Evolutionary conservation across 345 rosid species (phyloP).

Genomic region (Alliaria petiolata): DNA sequence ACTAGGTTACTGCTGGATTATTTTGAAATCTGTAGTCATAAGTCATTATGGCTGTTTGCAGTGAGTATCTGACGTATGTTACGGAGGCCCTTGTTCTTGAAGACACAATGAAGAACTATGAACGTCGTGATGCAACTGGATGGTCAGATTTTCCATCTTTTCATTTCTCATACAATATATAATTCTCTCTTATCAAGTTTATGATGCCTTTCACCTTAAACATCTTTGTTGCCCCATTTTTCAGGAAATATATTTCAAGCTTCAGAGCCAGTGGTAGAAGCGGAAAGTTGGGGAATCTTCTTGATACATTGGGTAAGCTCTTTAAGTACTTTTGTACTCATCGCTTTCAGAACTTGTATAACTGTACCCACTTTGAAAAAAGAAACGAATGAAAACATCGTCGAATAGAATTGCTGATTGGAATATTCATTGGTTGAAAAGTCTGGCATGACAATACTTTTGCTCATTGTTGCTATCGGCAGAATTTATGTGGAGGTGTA

Average conservation of each 20-base stretch:
- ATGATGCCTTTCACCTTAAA: constrained; percentile 6
- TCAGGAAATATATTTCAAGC: constrained; percentile 93
- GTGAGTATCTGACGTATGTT: constrained; percentile 84
- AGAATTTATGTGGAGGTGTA: constrained; percentile 94
- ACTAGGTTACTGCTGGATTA: neutral
- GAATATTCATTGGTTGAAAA: too few relatives aligned
- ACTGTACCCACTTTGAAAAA: neutral
- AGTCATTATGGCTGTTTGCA: constrained; percentile 32
- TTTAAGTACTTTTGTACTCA: neutral
- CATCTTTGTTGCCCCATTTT: constrained; percentile 9
- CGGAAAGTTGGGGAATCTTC: constrained; percentile 59
- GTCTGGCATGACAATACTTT: too few relatives aligned
- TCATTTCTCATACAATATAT: neutral
- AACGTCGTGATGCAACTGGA: constrained; percentile 78
- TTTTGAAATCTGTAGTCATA: neutral
- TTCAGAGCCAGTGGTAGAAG: constrained; percentile 61
- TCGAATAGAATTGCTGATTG: neutral
- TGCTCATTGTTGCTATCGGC: constrained; percentile 30
- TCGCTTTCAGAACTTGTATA: neutral
- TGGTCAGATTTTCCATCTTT: constrained; percentile 52
- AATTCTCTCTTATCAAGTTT: neutral
- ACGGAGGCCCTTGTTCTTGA: constrained; percentile 86
- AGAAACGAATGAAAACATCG: neutral
- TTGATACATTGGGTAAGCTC: constrained; percentile 71
- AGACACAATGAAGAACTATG: constrained; percentile 88